phyloP scores from a whole-genome alignment of 805 yeast genomes.

The Pichia rugopelliculosa region DNA sequence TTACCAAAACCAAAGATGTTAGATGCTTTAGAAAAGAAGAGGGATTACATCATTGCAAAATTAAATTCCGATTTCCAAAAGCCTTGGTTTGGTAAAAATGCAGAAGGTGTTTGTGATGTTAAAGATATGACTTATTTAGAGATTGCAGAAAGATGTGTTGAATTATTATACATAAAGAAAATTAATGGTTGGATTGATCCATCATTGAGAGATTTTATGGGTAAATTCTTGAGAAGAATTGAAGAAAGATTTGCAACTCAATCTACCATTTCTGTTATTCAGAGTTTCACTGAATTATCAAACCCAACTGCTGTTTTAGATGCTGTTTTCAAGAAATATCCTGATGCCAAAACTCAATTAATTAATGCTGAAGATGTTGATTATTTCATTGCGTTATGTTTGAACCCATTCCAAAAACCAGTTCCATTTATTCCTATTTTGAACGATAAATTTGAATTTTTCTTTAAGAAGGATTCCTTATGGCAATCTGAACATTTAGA shows the following conservation, averaged over 20 bases:
- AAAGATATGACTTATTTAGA: conserved; percentile 95
- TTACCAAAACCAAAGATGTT: conserved; percentile 84
- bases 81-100: conserved; percentile 90
- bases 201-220: conserved; percentile 78
- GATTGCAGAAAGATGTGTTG: conserved; percentile 80
- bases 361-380: conserved; percentile 94
- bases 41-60: conserved; percentile 73
- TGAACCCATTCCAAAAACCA: conserved; percentile 86
- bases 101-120: conserved; percentile 76
- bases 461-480: conserved; percentile 96
- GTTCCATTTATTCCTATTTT: conserved; percentile 95
- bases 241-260: conserved; percentile 86
- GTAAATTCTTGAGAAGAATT: conserved; percentile 82
- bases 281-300: conserved; percentile 61
- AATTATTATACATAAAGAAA: conserved; percentile 75
- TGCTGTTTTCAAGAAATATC: conserved; percentile 57
- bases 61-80: conserved; percentile 94
- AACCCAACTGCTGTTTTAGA: conserved; percentile 57
- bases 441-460: conserved; percentile 89
- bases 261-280: conserved; percentile 60
- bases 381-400: conserved; percentile 76
- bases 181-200: conserved; percentile 83
- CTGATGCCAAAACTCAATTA: conserved; percentile 71
- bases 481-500: conserved; percentile 99
- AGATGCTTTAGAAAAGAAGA: conserved; percentile 75